phyloP scores from a whole-genome alignment of 768 basidiomycete species.

The Russula sp. region DNA sequence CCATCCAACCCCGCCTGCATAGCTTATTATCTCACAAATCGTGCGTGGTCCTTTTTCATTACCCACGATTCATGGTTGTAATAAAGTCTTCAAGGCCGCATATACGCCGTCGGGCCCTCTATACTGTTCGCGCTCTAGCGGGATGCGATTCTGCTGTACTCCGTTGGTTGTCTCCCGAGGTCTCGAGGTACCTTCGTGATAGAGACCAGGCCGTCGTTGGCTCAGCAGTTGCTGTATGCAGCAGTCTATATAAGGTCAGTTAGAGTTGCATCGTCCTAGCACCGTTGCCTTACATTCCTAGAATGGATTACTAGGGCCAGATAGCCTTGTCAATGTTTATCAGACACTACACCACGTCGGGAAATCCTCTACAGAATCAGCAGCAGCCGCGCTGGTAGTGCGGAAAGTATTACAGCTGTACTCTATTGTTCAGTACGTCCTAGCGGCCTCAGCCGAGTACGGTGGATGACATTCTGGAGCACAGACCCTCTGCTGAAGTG shows the following conservation, averaged over 20 bases:
- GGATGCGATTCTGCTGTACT: slow-evolving; percentile 13
- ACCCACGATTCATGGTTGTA: not conserved
- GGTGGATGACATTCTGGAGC: not conserved
- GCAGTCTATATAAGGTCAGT: slow-evolving; percentile 17
- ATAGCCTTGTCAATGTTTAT: slow-evolving; percentile 2
- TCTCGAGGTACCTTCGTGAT: slow-evolving; percentile 18
- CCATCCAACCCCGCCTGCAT: slow-evolving; percentile 59
- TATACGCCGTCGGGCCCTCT: slow-evolving; percentile 14
- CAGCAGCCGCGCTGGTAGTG: slow-evolving; percentile 8
- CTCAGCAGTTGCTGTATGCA: slow-evolving; percentile 16
- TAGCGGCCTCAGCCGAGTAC: not conserved
- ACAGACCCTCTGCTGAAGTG: slow-evolving; percentile 18
- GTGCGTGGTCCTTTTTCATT: slow-evolving; percentile 49
- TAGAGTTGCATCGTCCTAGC: not conserved
- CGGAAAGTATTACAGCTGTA: slow-evolving; percentile 18
- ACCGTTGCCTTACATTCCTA: slow-evolving; percentile 1
- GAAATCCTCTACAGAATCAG: slow-evolving; percentile 1
- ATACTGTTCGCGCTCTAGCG: slow-evolving; percentile 17
- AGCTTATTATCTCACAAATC: slow-evolving; percentile 65
- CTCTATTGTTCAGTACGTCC: slow-evolving; percentile 13
- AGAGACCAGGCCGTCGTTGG: slow-evolving; percentile 16
- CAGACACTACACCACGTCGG: slow-evolving; percentile 1
- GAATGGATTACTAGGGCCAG: slow-evolving; percentile 17
- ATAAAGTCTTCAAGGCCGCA: not conserved
- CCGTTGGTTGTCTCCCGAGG: slow-evolving; percentile 14